Base-by-base conservation (phyloP, 139 green algal genomes). In the Mesotaenium endlicherianum region DNA sequence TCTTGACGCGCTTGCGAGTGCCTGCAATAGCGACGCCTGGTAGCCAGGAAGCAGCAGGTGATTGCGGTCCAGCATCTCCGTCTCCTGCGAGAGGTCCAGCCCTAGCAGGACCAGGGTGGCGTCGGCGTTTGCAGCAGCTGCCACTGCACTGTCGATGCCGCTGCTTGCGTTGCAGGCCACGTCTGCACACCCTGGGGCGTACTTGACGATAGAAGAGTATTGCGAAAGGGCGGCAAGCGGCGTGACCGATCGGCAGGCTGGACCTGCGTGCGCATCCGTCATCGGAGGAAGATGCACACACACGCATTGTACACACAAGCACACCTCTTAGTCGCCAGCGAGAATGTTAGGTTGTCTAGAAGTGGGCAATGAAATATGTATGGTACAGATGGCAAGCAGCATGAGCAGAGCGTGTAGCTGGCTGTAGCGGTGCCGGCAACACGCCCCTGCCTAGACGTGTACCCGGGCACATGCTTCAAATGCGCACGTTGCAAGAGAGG, bases 31-130 rank as follows among this genome's bases (percentile, higher is more conserved):
- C 58, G 74, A 3, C 60, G n/a, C 30, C 49, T 87, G 81, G 1
- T n/a, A 30, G 20, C 72, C 74, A 5, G 81, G 81, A n/a, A 87
- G 50, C 17, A 45, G 36, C 71, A 87, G 53, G 31, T 42, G 53
- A 3, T 42, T 39, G 3, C 81, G 45, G 49, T 87, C 81, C 14
- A 43, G 30, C 34, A 2, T 70, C 38, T 87, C 81, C 8, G 14
- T 16, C 50, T 87, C 81, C 45, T 81, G 39, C 26, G 57, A 70
- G 40, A 31, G 44, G 71, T 83, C 81, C 5, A 87, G 58, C n/a
- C 77, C 77, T 6, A 84, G 2, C 26, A 71, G 26, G 31, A 84
- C 31, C 2, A 84, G 2, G 55, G 38, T 36, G 30, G 17, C 44
- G 77, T 84, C 77, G 31, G 77, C 57, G 31, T 38, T 40, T 6